Percentiles rank a stretch among this genome's conserved stretches.
Conservation (phyloP, 164 flowering plant genomes). For the Pachysandra terminalis region DNA sequence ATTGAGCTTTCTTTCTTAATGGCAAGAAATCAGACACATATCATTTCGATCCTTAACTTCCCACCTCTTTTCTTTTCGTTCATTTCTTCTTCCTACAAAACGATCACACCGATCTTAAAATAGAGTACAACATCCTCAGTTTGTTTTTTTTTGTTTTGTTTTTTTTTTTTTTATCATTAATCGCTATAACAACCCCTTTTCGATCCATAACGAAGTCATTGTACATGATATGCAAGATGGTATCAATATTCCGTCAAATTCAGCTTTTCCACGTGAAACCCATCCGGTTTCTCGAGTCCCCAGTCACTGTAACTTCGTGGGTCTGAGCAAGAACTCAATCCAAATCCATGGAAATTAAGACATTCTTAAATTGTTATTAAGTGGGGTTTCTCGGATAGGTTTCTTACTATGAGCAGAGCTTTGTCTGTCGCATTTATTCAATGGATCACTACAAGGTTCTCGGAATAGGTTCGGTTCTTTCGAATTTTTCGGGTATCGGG, state of each 20-base stretch:
- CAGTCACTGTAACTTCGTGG: not conserved
- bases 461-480: too few species aligned
- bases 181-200: not conserved
- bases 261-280: not conserved
- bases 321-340: too few species aligned
- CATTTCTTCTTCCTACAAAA: not conserved
- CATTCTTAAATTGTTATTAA: too few species aligned
- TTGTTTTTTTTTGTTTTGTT: too few species aligned
- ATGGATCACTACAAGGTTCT: constrained; percentile 75
- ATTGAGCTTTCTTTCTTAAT: too few species aligned
- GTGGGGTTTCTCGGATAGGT: too few species aligned
- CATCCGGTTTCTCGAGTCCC: not conserved
- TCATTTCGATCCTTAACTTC: not conserved
- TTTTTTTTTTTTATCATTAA: too few species aligned
- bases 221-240: not conserved
- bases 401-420: not conserved
- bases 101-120: not conserved
- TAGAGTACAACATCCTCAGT: too few species aligned
- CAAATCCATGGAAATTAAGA: not conserved
- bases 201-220: not conserved
- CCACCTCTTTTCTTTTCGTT: not conserved
- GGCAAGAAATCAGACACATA: not conserved
- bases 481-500: too few species aligned
- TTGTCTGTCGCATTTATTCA: not conserved
- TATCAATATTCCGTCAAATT: not conserved